Evolutionary conservation across 371 early-diverging fungal species (phyloP).

Genomic region (Mortierella polycephala): DNA sequence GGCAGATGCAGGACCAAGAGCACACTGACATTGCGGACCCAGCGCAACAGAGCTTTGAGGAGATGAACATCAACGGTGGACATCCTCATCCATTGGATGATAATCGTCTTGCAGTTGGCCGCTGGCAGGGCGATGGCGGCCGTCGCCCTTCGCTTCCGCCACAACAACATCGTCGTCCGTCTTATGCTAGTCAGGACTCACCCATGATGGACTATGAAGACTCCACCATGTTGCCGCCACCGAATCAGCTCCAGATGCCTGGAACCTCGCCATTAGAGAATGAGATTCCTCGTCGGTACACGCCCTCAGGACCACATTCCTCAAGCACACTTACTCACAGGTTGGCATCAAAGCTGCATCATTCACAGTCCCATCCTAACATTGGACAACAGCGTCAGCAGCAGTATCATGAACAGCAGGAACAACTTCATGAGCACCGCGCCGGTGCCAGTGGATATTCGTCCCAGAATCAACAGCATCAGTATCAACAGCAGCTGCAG

Average conservation of each 20-base stretch:
- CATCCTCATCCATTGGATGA: slow-evolving; percentile 25
- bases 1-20: slow-evolving; percentile 1
- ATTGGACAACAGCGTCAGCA: slow-evolving; percentile 44
- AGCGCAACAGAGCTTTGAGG: slow-evolving; percentile 19
- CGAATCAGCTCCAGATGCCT: slow-evolving; percentile 24
- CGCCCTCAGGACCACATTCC: slow-evolving; percentile 8
- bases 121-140: neutral
- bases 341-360: slow-evolving; percentile 29
- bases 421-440: slow-evolving; percentile 10
- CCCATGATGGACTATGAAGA: slow-evolving; percentile 43
- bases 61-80: slow-evolving; percentile 32
- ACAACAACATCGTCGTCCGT: slow-evolving; percentile 17
- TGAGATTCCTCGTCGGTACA: slow-evolving; percentile 18
- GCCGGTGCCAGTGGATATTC: slow-evolving; percentile 8
- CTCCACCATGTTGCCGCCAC: slow-evolving; percentile 16
- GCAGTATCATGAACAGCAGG: slow-evolving; percentile 38
- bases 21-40: neutral
- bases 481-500: slow-evolving; percentile 23
- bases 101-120: neutral
- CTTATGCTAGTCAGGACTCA: slow-evolving; percentile 17
- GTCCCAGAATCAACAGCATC: slow-evolving; percentile 14
- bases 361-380: slow-evolving; percentile 51
- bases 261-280: slow-evolving; percentile 20
- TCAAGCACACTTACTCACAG: slow-evolving; percentile 9
- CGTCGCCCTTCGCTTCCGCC: slow-evolving; percentile 23